A percentile compares a stretch with the other conserved stretches of the same genome.
phyloP scores from a whole-genome alignment of 2,329 filamentous ascomycete species.

The Aphanocladium album region DNA sequence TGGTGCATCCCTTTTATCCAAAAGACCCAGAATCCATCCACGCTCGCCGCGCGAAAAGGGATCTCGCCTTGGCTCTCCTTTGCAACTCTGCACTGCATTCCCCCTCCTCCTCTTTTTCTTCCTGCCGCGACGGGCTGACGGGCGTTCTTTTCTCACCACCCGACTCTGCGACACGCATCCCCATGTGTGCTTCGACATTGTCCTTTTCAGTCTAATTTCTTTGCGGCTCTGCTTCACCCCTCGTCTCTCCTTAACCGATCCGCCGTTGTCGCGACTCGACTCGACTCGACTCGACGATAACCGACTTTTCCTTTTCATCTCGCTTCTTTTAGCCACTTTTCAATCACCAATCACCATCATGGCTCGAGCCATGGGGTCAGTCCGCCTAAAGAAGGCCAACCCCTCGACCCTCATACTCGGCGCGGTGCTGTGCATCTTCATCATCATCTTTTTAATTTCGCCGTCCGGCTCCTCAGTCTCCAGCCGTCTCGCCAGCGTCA shows the following conservation, averaged over 20 bases:
- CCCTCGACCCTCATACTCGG: slow-evolving; percentile 71
- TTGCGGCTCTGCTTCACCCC: background rate
- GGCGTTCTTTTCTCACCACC: background rate
- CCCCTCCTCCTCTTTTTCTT: background rate
- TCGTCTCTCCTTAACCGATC: background rate
- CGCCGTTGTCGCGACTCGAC: slow-evolving; percentile 3
- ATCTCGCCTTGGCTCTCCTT: background rate
- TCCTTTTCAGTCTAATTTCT: background rate
- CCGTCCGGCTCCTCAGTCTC: slow-evolving; percentile 44
- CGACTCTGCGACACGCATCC: background rate
- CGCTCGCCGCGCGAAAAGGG: slow-evolving; percentile 3
- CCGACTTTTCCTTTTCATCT: background rate
- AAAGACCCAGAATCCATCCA: background rate
- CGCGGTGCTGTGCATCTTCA: slow-evolving; percentile 65
- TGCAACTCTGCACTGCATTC: background rate
- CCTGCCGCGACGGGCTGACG: slow-evolving; percentile 1
- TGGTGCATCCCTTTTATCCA: slow-evolving; percentile 10
- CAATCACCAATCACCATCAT: slow-evolving; percentile 29
- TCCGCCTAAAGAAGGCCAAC: slow-evolving; percentile 75
- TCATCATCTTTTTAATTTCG: slow-evolving; percentile 59
- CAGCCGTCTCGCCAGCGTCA: slow-evolving; percentile 41
- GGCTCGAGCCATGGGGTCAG: slow-evolving; percentile 56
- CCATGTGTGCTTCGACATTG: background rate
- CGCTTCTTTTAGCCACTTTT: too few relatives aligned
- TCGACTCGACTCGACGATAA: background rate